Evolutionary conservation across 345 rosid species (phyloP), one percentile per base, ranked within the genome.

Genomic region (Streptanthus diversifolius): DNA sequence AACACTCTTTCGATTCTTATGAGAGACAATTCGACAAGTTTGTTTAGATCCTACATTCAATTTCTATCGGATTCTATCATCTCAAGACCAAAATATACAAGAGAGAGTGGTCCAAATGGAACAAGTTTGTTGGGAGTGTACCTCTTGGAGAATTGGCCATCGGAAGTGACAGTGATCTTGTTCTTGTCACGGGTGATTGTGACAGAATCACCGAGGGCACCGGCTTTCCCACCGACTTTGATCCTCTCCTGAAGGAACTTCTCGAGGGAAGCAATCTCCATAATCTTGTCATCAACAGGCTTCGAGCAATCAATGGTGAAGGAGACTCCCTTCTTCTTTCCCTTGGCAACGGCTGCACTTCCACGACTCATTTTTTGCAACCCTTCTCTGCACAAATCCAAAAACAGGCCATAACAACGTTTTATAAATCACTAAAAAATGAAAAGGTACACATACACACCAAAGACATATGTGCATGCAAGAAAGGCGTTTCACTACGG

Each of bases 211-310:
- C 91, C 95, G 1, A 88, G 88, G 0, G 89, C 88, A 32, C 95
- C 95, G 1, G 95, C 89, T 76, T 88, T 89, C 39, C 92, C 95
- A 5, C 89, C 95, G 17, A 89, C 95, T 77, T 89, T 89, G 82
- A 89, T 89, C 67, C 90, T 78, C 79, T 89, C 92, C 74, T 89
- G 92, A 75, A 89, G 92, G 51, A 89, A 89, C 82, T 89, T 89
- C 66, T 89, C 90, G 1, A 89, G 86, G 2, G 90, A 87, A 18
- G 89, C 90, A 41, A 89, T 82, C 80, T 89, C 95, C 95, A 89
- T 79, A 53, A 79, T 79, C 65, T 79, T 79, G 68, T 79, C 82
- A 54, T 79, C 82, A 0, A 70, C 82, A n/a, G 82, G 82, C 79
- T 79, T 79, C 0, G 82, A 57, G 14, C 82, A 79, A 18, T 79